Percentiles rank a stretch among this genome's conserved stretches.
Evolutionary conservation across 2,329 filamentous ascomycete species (phyloP).

Genomic region (Hymenoscyphus linearis): DNA sequence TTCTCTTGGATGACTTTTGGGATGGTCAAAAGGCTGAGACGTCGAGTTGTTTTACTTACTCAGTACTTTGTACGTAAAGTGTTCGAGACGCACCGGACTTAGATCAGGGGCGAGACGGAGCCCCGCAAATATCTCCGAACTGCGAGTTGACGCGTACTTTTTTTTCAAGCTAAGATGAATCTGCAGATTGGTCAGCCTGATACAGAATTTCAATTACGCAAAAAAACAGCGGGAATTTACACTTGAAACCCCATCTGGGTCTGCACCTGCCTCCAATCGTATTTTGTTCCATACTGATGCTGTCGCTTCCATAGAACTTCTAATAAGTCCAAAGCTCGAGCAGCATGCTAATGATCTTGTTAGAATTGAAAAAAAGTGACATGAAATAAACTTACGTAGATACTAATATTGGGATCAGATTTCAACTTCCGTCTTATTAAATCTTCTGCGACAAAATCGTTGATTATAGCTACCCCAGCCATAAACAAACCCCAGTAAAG

Average conservation of each 20-base stretch:
- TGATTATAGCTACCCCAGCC: conserved; percentile 27
- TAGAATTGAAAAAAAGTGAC: not conserved
- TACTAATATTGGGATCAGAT: conserved; percentile 24
- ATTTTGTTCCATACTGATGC: conserved; percentile 27
- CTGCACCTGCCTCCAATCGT: conserved; percentile 30
- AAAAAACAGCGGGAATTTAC: too few species aligned
- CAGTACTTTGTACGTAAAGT: not conserved
- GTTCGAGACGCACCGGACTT: not conserved
- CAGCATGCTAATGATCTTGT: conserved; percentile 24
- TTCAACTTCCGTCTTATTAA: conserved; percentile 26
- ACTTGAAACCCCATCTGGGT: conserved; percentile 30
- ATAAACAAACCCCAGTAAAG: conserved; percentile 31
- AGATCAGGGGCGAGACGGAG: not conserved
- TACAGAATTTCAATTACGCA: not conserved
- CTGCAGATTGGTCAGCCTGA: conserved; percentile 11
- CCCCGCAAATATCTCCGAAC: not conserved
- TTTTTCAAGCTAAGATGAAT: conserved; percentile 22
- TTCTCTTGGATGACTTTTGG: not conserved
- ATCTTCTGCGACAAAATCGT: conserved; percentile 25
- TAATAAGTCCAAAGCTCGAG: conserved; percentile 27
- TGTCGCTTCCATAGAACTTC: conserved; percentile 30
- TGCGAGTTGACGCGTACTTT: not conserved
- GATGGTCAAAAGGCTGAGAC: too few species aligned
- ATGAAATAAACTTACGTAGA: conserved; percentile 24
- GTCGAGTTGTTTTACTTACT: not conserved